Evolutionary conservation across 2,329 filamentous ascomycete species (phyloP).

Genomic region (Diaporthe sp.): DNA sequence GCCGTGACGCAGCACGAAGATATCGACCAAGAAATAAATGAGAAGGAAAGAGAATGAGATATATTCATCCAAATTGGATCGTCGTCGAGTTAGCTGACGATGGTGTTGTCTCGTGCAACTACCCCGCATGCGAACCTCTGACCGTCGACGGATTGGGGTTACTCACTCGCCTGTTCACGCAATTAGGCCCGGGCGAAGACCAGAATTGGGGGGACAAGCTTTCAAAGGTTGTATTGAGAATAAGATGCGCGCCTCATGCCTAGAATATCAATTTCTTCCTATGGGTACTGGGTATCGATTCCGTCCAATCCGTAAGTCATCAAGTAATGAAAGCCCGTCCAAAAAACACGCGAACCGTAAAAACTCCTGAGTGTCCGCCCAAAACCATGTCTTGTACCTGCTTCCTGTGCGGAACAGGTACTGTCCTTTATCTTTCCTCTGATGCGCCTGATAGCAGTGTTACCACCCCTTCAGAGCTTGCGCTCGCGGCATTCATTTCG

Average conservation of each 20-base stretch:
- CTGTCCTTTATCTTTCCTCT: background rate
- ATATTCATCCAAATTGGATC: background rate
- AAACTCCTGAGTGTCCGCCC: slow-evolving; percentile 18
- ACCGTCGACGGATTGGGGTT: background rate
- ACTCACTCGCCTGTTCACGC: background rate
- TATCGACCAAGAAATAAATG: too few relatives aligned
- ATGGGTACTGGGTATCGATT: slow-evolving; percentile 40
- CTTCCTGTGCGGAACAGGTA: background rate
- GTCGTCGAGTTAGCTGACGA: slow-evolving; percentile 13
- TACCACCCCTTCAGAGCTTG: background rate
- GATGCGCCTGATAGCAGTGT: slow-evolving; percentile 14
- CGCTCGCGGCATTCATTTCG: background rate
- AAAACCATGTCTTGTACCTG: slow-evolving; percentile 14
- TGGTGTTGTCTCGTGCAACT: slow-evolving; percentile 14
- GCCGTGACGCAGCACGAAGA: background rate
- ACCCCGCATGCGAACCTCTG: slow-evolving; percentile 3
- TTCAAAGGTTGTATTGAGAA: slow-evolving; percentile 6
- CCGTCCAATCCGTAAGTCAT: slow-evolving; percentile 40
- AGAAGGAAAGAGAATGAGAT: background rate
- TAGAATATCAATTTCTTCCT: slow-evolving; percentile 32
- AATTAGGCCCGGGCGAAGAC: background rate
- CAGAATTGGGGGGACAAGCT: background rate
- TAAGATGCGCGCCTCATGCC: background rate
- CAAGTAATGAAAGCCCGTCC: slow-evolving; percentile 22
- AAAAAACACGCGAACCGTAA: background rate